phyloP scores from a whole-genome alignment of 2,329 filamentous ascomycete species.

The Tetracladium maxilliforme region DNA sequence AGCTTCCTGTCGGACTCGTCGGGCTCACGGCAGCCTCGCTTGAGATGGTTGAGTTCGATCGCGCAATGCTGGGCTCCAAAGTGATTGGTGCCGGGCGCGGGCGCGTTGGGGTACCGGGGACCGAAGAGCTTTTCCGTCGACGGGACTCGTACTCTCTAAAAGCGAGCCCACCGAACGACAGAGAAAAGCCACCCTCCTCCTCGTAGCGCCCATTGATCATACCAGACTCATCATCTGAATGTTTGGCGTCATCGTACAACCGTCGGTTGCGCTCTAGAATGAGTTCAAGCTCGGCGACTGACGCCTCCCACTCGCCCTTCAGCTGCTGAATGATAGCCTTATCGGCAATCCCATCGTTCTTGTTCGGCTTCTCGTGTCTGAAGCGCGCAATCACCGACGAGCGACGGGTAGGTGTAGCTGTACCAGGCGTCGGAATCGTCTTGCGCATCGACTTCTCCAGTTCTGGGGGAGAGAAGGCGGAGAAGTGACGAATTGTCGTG shows the following conservation, averaged over 20 bases:
- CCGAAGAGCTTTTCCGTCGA: no score
- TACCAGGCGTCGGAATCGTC: no score
- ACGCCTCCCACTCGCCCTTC: constrained; percentile 22
- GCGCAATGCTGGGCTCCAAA: no score
- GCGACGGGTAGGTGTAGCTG: no score
- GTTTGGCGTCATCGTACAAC: constrained; percentile 3
- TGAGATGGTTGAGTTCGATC: no score
- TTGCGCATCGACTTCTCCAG: constrained; percentile 13
- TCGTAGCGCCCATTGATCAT: constrained; percentile 3
- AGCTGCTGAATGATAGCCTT: constrained; percentile 19
- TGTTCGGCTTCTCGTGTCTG: constrained; percentile 3
- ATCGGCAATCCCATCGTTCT: constrained; percentile 4
- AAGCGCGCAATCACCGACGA: constrained; percentile 8
- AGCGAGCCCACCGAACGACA: no score
- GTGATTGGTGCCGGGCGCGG: no score
- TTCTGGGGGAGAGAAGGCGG: constrained; percentile 12
- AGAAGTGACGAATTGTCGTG: constrained; percentile 26
- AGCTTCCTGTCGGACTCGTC: no score
- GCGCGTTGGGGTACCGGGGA: no score
- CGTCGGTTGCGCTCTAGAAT: constrained; percentile 20
- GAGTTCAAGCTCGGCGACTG: constrained; percentile 15
- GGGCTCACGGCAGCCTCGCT: no score
- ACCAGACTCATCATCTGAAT: constrained; percentile 3
- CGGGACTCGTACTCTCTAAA: no score
- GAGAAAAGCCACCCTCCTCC: no score